These are phyloP conservation scores for Pezicula carpinea DNA, from an alignment of 2,329 filamentous ascomycete genomes.

Conservation along the genomic window DNA sequence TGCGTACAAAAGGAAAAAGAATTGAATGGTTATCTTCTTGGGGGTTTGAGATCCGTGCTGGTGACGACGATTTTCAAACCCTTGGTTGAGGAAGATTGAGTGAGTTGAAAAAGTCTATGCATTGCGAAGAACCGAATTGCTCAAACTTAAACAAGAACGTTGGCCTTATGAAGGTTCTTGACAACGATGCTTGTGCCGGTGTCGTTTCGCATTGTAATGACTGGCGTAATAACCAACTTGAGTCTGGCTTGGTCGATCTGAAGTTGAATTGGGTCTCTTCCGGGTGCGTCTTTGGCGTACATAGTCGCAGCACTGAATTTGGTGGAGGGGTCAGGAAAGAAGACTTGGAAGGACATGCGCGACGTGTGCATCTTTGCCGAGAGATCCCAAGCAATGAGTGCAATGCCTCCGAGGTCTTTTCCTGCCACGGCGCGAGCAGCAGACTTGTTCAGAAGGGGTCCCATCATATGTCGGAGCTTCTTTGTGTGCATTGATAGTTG, in stretches of 20 bases:
- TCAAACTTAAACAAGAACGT: constrained; percentile 22
- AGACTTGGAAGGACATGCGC: constrained; percentile 37
- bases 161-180: constrained; percentile 20
- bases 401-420: constrained; percentile 31
- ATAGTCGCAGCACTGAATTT: constrained; percentile 47
- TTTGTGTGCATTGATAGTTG: constrained; percentile 19
- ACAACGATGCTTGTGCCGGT: constrained; percentile 18
- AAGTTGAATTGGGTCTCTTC: constrained; percentile 36
- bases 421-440: constrained; percentile 33
- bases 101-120: too few relatives aligned
- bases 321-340: constrained; percentile 45
- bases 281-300: constrained; percentile 36
- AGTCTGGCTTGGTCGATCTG: constrained; percentile 48
- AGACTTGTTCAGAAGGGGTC: constrained; percentile 35
- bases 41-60: too few relatives aligned
- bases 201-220: constrained; percentile 50
- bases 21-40: too few relatives aligned
- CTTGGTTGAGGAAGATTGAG: too few relatives aligned
- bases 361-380: constrained; percentile 43
- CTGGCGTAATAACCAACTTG: constrained; percentile 49
- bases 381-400: constrained; percentile 19
- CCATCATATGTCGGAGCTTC: constrained; percentile 37
- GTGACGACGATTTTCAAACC: too few relatives aligned
- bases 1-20: too few relatives aligned
- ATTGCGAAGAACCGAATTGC: not conserved